Base-by-base conservation (phyloP, 177 flowering plant species). In the Vitis hybrid region DNA sequence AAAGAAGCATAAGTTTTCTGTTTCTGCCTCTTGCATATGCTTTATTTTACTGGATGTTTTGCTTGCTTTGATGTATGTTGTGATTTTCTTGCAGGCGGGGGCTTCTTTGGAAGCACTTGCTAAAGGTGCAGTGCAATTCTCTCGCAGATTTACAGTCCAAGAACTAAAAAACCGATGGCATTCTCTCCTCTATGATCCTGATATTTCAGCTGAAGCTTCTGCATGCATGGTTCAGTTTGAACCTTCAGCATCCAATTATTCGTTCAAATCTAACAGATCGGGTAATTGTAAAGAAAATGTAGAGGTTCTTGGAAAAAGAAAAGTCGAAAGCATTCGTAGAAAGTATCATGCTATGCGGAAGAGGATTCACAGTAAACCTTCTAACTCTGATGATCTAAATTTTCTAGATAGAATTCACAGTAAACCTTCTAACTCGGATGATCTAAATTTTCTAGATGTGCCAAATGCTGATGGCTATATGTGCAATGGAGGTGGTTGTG, bases 31-130 rank as follows among this genome's bases (percentile, higher is more conserved):
- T 45, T 12, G 48, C 14, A 40, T 62, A 3, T 23, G 40, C 48
- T 19, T 30, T 26, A 18, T 17, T 23, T 21, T 18, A 21, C 18
- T 2, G 8, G 54, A 19, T 48, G 50, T 48, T 34, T n/a, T 55
- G 34, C 7, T 54, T 56, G 23, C 7, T 4, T 15, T 21, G 15
- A 54, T 65, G 23, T 26, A n/a, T 30, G 4, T 40, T 26, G 9
- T 75, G 48, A 58, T 17, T 18, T 57, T 18, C 54, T 60, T 70
- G 66, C 79, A 94, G 98, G 85, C 81, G 19, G 97, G 97, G 57
- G 97, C 99, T 75, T 93, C 99, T 14, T 70, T 91, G 77, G 97
- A 95, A 82, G 84, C 97, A 69, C 96, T 93, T 74, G 98, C 96
- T 45, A 93, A 90, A 84, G 97, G 99, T n/a, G 97, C 97, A 10